These are phyloP conservation scores for Chlorella sp. DNA, from an alignment of 139 green algal genomes.

Conservation along the genomic window DNA sequence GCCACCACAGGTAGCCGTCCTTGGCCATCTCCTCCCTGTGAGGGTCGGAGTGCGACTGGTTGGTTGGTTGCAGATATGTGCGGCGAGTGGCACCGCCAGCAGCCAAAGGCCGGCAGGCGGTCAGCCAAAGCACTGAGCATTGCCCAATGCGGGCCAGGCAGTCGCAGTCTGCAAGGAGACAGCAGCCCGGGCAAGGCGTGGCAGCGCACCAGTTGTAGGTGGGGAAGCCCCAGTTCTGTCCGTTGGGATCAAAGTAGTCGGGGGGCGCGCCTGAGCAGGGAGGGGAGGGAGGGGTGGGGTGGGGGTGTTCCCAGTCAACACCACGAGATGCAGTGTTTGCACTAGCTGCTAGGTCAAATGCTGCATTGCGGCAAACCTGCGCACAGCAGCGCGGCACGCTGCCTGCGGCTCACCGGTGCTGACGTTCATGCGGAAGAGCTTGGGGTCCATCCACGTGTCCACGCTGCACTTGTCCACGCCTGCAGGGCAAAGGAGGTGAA, in stretches of 20 bases:
- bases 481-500: neutral
- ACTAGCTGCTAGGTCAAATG: too few species aligned
- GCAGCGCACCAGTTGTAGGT: conserved; percentile 89
- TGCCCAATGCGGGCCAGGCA: too few species aligned
- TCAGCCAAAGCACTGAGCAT: too few species aligned
- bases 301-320: too few species aligned
- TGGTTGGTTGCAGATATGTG: too few species aligned
- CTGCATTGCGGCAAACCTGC: neutral
- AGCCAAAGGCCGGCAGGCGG: too few species aligned
- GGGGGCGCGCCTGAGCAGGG: conserved; percentile 84
- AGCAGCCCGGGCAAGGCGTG: too few species aligned
- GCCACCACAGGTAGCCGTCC: conserved; percentile 92
- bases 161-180: too few species aligned
- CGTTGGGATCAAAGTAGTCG: conserved; percentile 85
- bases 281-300: too few species aligned
- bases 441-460: conserved; percentile 89
- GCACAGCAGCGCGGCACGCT: neutral
- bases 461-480: conserved; percentile 93
- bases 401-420: conserved; percentile 74
- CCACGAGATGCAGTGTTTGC: too few species aligned
- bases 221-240: conserved; percentile 97
- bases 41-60: too few species aligned
- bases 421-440: conserved; percentile 92
- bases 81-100: too few species aligned
- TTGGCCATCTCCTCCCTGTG: conserved; percentile 86